A percentile compares a stretch with the other conserved stretches of the same genome.
These are phyloP conservation scores for Echites panduratus DNA, from an alignment of 257 asterid genomes.

Conservation along the genomic window DNA sequence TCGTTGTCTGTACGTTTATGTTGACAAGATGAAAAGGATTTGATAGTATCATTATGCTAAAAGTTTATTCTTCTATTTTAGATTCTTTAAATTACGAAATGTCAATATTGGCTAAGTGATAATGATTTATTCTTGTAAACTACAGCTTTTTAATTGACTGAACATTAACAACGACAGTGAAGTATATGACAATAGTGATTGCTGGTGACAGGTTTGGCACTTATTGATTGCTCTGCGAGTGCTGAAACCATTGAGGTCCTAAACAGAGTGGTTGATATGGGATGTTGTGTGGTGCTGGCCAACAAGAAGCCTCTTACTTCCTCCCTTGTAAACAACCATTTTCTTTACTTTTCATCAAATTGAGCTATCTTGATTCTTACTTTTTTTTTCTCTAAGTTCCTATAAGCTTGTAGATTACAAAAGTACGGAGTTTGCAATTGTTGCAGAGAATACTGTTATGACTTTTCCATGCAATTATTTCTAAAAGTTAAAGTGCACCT, in stretches of 20 bases:
- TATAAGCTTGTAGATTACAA: background rate
- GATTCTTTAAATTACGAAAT: background rate
- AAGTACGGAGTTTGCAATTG: background rate
- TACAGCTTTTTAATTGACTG: background rate
- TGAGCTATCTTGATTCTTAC: background rate
- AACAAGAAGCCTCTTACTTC: conserved; percentile 91
- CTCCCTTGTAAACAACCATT: conserved; percentile 46
- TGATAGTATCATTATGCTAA: background rate
- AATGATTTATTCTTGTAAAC: background rate
- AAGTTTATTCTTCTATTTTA: background rate
- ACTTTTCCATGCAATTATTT: background rate
- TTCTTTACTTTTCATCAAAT: conserved; percentile 8
- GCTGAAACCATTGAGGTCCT: conserved; percentile 57
- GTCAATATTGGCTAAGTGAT: background rate
- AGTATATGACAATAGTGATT: background rate
- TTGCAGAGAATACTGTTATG: background rate
- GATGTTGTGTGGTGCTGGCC: conserved; percentile 75
- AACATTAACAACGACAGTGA: no score
- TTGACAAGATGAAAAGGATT: background rate
- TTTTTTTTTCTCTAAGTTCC: background rate
- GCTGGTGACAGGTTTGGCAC: conserved; percentile 52
- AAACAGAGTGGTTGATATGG: conserved; percentile 45
- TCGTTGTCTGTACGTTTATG: background rate
- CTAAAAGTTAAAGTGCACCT: background rate
- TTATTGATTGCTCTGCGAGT: conserved; percentile 96